Evolutionary conservation across 176 grass and related monocot genomes (phyloP), one percentile per base, ranked within the genome.

Genomic region (Carex kokanica): DNA sequence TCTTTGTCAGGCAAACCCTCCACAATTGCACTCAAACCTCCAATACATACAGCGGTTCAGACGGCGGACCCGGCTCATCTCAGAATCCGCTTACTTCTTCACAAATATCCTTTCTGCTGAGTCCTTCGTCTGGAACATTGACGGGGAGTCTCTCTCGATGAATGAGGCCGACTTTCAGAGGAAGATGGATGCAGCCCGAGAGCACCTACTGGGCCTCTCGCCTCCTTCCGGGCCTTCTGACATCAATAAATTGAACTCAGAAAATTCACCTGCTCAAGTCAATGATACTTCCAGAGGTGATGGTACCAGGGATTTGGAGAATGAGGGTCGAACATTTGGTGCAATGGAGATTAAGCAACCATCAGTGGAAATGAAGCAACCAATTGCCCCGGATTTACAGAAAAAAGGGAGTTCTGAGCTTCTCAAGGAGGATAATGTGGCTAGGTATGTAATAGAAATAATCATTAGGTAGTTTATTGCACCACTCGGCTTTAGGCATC

Each of bases 41-140:
- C 79, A 95, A 72, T 99, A 93, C 64, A 99, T 99, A 91, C 93
- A 95, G 84, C 55, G 93, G 63, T 95, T 95, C 74, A 95, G 96
- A 71, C 83, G 89, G 2, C 86, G 93, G 84, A 89, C 91, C 79
- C 86, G 93, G 87, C 78, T 99, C 32, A 84, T 99, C 31, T 88
- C 92, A 75, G 96, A 99, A 86, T 88, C 93, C 47, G 90, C 94
- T 85, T 99, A 99, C 74, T 99, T 90, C 62, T 99, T 99, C 80
- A 99, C 96, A 29, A 99, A 99, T 64, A 93, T 99, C 60, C 72
- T 95, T 55, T 99, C 96, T 79, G 96, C 93, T 6, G 93, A 99
- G 74, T 99, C 96, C 83, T 99, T 99, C 56, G 88, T 99, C 71
- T 95, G 96, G 96, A 95, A 99, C 62, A 90, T 99, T 60, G 96